Conservation (phyloP, 225 moss, liverwort and hornwort species). For the Asterella californica region DNA sequence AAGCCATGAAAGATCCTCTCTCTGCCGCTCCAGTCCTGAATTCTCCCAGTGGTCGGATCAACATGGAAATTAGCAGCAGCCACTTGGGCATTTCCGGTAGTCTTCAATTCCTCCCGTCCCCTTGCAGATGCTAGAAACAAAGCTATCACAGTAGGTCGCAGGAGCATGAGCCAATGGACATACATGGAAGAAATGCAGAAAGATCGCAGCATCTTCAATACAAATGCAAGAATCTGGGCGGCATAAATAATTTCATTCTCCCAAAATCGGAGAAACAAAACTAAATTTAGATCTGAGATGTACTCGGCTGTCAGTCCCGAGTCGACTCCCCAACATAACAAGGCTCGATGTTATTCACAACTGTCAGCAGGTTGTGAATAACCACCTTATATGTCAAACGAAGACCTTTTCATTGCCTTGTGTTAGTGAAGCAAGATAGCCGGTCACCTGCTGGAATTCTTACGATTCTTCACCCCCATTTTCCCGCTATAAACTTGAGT, state of each 20-base stretch:
- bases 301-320: not conserved
- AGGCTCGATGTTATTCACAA: not conserved
- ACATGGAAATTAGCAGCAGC: conserved; percentile 46
- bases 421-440: not conserved
- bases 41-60: conserved; percentile 47
- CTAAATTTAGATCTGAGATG: not conserved
- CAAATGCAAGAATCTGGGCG: not conserved
- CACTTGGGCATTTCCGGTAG: not conserved
- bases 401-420: not conserved
- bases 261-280: not conserved
- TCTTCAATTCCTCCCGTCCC: not conserved
- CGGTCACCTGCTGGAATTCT: not conserved
- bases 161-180: not conserved
- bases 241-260: not conserved
- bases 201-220: not conserved
- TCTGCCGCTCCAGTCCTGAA: conserved; percentile 54
- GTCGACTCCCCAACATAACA: not conserved
- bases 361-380: not conserved
- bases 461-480: not conserved
- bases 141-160: not conserved
- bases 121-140: not conserved
- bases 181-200: not conserved
- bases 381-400: not conserved
- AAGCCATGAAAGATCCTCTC: conserved; percentile 89
- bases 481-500: not conserved